These are phyloP conservation scores for Hypoxylon cercidicola DNA, from an alignment of 495 filamentous ascomycete genomes.

Conservation along the genomic window DNA sequence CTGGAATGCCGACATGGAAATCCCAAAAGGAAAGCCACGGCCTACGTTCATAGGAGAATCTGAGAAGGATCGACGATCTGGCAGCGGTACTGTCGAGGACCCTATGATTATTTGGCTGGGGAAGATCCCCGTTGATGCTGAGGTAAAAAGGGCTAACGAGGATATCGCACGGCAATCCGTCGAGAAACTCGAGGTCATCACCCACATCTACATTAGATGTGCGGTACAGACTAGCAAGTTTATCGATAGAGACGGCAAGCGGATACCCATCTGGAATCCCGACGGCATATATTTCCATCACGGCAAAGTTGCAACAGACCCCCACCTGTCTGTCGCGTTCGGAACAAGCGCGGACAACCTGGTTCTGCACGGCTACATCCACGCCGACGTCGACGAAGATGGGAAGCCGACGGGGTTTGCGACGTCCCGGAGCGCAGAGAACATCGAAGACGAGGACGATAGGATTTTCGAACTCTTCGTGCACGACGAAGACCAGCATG, in stretches of 20 bases:
- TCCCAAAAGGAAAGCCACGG: constrained; percentile 24
- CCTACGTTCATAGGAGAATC: constrained; percentile 18
- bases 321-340: constrained; percentile 29
- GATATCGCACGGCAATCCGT: constrained; percentile 18
- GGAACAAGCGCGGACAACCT: constrained; percentile 24
- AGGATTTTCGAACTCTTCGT: constrained; percentile 30
- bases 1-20: constrained; percentile 28
- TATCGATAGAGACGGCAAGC: constrained; percentile 29
- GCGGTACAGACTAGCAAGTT: constrained; percentile 20
- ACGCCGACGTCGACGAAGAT: constrained; percentile 13
- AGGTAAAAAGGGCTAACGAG: constrained; percentile 17
- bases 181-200: constrained; percentile 3
- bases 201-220: constrained; percentile 35
- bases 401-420: constrained; percentile 22
- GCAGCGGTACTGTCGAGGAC: constrained; percentile 23
- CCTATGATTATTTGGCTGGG: constrained; percentile 31
- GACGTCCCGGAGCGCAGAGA: background rate
- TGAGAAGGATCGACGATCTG: constrained; percentile 6
- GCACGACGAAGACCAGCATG: constrained; percentile 12
- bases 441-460: constrained; percentile 24
- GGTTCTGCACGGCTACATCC: constrained; percentile 27
- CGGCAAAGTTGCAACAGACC: background rate
- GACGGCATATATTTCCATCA: constrained; percentile 12
- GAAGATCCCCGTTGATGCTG: constrained; percentile 7
- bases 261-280: constrained; percentile 24